Evolutionary conservation across 768 basidiomycete species (phyloP).

Genomic region (Coprinopsis marcescibilis): DNA sequence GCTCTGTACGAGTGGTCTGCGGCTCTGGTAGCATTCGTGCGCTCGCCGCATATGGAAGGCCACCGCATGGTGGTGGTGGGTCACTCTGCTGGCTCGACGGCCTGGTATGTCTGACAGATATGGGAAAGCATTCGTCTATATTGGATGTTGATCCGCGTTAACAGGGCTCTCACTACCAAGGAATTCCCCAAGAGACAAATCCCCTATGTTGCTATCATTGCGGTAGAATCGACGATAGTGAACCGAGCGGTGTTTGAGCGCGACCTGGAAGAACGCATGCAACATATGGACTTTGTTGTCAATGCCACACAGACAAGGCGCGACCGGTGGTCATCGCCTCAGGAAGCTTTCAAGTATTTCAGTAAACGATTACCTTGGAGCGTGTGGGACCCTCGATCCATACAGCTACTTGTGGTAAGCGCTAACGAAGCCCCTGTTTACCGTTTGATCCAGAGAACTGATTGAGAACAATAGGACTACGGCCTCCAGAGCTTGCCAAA

Average conservation of each 20-base stretch:
- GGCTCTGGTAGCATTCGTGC: slow-evolving; percentile 29
- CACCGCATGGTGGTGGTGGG: slow-evolving; percentile 35
- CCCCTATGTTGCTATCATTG: slow-evolving; percentile 32
- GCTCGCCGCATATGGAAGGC: slow-evolving; percentile 24
- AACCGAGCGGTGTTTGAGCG: slow-evolving; percentile 31
- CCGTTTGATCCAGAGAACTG: no score
- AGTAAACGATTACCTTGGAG: slow-evolving; percentile 40
- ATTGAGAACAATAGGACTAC: slow-evolving; percentile 23
- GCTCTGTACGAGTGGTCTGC: slow-evolving; percentile 34
- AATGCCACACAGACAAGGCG: slow-evolving; percentile 30
- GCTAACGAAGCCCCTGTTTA: no score
- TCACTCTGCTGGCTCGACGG: slow-evolving; percentile 39
- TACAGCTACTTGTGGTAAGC: slow-evolving; percentile 34
- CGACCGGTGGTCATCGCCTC: slow-evolving; percentile 34
- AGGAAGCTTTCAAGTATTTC: slow-evolving; percentile 38
- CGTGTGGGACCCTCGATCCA: slow-evolving; percentile 36
- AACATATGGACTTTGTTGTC: slow-evolving; percentile 32
- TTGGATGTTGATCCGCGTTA: background rate
- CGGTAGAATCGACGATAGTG: slow-evolving; percentile 41
- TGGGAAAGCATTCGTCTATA: no score
- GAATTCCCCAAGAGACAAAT: slow-evolving; percentile 20
- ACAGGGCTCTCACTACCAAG: slow-evolving; percentile 35
- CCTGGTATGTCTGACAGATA: slow-evolving; percentile 27
- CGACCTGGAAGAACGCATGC: slow-evolving; percentile 31
- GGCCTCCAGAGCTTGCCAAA: slow-evolving; percentile 25